Base-by-base conservation (phyloP, 2,329 filamentous ascomycete genomes). In the Orbilia brochopaga region DNA sequence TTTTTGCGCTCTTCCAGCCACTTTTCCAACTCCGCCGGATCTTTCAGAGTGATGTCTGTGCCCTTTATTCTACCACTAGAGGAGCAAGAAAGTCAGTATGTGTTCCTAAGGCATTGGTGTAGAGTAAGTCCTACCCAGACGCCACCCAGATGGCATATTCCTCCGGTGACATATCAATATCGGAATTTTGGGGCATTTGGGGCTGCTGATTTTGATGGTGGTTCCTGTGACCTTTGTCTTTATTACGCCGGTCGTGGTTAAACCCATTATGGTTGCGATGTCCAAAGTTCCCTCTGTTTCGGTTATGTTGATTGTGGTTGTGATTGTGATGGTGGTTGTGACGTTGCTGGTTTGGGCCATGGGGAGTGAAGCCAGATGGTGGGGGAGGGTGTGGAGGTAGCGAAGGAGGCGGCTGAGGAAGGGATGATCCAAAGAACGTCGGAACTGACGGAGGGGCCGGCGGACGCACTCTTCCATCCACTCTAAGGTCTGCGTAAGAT, bases 1-100 rank as follows among this genome's bases (percentile, higher is more conserved):
- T 64, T 70, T 42, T 70, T 70, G 48, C 66, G 53, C 44, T 70
- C 66, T 44, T 70, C 66, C 3, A 70, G 15, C 66, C 66, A 70
- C 24, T 70, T 64, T 6, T 70, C 66, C 19, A 70, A 30, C 15
- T 70, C 66, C 17, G 15, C 59, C 24, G 37, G 53, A 15, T 70
- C 66, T 52, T 64, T 63, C 42, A 70, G 32, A 2, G 66, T 40
- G 15, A 70, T 50, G 46, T 70, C 53, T 15, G 66, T 70, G n/a
- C 66, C 66, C 24, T 70, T 70, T n/a, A 70, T 64, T 32, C 64
- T 70, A 30, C 48, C 54, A 55, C 66, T 70, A 24, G 42, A 21
- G 21, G 27, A 48, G 21, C 19, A 32, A 5, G 17, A n/a, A 40
- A 50, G 40, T 50, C 24, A 11, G 21, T n/a, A 32, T 8, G 7